Base-by-base conservation (phyloP, 306 rosid genomes). In the Mucuna pruriens region DNA sequence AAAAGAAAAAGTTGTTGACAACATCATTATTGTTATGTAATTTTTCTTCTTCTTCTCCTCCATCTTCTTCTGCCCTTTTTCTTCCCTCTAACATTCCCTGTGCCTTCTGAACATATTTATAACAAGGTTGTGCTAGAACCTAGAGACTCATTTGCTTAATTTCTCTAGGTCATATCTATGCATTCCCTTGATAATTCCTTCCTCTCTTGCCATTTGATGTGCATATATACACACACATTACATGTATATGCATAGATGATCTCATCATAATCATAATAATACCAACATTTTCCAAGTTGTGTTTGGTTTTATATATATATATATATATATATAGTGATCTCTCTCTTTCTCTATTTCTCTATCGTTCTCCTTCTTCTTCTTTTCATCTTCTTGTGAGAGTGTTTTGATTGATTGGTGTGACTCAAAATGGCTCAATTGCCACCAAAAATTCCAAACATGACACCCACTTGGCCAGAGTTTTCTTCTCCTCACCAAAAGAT, bases 401-500 rank as follows among this genome's bases (percentile, higher is more conserved):
- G 57, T 58, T 4, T 74, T 34, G 23, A 16, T 63, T 34, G 23
- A 16, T 63, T 34, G 7, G 13, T 31, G 66, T 38, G 26, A 10
- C 52, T 26, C 25, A 79, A 54, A 57, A 94, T 95, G 99, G 97
- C 97, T 38, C 97, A 95, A 79, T 89, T 93, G 73, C 99, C 99
- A 52, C 99, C 99, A 0, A 92, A 95, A 76, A 80, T 92, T 86
- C 99, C 99, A 39, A 93, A 86, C 89, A 81, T 86, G 87, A 15
- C 89, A 23, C 88, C 86, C 15, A 82, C 31, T 85, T 91, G 96
- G 98, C 81, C 88, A n/a, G 97, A 90, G 5, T 83, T 85, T 13
- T 63, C 89, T 55, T 48, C 89, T n/a, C 87, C 74, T 77, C 87
- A 77, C 71, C 87, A 82, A 11, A 90, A 74, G 49, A 63, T 87